Conservation (phyloP, 2,329 filamentous ascomycete species). For the Akanthomyces dipterigenus region DNA sequence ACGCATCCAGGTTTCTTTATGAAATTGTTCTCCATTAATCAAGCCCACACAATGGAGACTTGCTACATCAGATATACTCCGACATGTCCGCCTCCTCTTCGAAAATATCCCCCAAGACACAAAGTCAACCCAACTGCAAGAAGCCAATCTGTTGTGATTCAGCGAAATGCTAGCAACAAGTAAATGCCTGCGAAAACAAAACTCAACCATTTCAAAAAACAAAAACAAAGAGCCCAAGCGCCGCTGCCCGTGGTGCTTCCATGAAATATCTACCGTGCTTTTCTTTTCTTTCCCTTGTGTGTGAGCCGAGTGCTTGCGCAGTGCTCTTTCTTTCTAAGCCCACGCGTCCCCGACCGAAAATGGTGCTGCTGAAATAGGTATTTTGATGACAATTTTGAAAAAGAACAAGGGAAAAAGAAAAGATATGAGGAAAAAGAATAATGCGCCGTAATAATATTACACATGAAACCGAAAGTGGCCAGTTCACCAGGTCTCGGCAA, state of each 20-base stretch:
- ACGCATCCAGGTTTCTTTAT: background rate
- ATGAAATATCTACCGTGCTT: background rate
- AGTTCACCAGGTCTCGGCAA: conserved; percentile 67
- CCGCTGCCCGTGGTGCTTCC: conserved; percentile 4
- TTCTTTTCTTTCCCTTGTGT: background rate
- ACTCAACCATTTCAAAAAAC: background rate
- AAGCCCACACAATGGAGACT: background rate
- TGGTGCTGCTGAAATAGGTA: background rate
- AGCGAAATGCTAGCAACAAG: background rate
- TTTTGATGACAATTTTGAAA: background rate
- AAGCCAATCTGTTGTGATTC: background rate
- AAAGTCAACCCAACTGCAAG: background rate
- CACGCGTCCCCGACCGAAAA: background rate
- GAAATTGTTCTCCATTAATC: background rate
- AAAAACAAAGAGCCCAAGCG: too few species aligned
- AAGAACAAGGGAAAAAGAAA: background rate
- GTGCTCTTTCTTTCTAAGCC: background rate
- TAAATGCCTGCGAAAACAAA: background rate
- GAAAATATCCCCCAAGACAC: background rate
- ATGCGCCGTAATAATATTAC: background rate
- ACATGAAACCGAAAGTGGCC: background rate
- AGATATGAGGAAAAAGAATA: background rate
- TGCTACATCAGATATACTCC: background rate
- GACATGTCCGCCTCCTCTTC: background rate
- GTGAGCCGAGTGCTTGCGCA: conserved; percentile 10